Percentiles rank a stretch among this genome's conserved stretches.
Conservation (phyloP, 208 protist genomes). For the Crithidia fasciculata region DNA sequence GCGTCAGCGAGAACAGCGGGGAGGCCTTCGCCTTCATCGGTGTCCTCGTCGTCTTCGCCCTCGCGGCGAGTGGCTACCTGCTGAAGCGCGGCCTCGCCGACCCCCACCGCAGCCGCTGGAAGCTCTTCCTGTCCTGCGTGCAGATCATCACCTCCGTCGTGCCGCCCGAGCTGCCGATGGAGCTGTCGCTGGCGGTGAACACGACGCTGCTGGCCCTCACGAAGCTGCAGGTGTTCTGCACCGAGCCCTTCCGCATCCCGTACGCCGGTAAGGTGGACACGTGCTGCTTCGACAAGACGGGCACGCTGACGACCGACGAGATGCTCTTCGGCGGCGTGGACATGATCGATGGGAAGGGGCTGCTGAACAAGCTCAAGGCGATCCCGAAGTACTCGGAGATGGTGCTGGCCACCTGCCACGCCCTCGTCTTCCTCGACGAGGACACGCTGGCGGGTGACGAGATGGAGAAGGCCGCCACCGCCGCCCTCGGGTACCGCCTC, state of each 20-base stretch:
- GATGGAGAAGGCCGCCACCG: slow-evolving; percentile 95
- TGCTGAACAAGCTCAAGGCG: slow-evolving; percentile 78
- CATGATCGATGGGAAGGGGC: slow-evolving; percentile 88
- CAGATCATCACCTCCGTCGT: slow-evolving; percentile 99
- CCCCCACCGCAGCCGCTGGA: slow-evolving; percentile 89
- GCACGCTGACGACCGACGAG: slow-evolving; percentile 97
- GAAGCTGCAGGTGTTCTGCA: slow-evolving; percentile 94
- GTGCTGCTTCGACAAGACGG: slow-evolving; percentile 99
- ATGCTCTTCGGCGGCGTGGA: slow-evolving; percentile 94
- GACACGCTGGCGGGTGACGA: slow-evolving; percentile 95
- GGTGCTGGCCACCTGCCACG: slow-evolving; percentile 91
- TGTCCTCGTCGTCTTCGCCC: slow-evolving; percentile 97
- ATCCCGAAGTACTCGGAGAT: slow-evolving; percentile 76
- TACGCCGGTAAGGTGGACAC: slow-evolving; percentile 98
- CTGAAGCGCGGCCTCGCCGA: slow-evolving; percentile 89
- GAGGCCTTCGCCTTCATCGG: slow-evolving; percentile 97
- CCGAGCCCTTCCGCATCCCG: slow-evolving; percentile 99
- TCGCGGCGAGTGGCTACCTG: slow-evolving; percentile 95
- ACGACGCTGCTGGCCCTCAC: slow-evolving; percentile 93
- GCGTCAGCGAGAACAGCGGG: slow-evolving; percentile 94
- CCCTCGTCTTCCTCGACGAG: slow-evolving; percentile 88
- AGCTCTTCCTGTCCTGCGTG: slow-evolving; percentile 98
- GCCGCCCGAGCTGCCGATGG: slow-evolving; percentile 99
- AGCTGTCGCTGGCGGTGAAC: slow-evolving; percentile 99
- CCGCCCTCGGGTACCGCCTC: slow-evolving; percentile 89